phyloP scores from a whole-genome alignment of 2,329 filamentous ascomycete species.

The Calonectria pauciramosa region DNA sequence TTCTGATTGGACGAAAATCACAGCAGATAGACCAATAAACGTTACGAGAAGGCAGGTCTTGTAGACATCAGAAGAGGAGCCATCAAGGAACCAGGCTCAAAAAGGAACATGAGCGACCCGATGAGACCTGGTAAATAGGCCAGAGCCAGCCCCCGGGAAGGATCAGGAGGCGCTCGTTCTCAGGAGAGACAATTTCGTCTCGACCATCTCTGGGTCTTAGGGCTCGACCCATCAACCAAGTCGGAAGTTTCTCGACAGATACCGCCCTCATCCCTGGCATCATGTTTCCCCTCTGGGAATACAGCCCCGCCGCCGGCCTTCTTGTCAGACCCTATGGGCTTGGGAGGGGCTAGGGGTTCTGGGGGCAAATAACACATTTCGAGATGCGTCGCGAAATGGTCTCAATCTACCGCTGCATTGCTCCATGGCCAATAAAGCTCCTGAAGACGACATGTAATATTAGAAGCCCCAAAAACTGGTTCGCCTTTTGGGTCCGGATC shows the following conservation, averaged over 20 bases:
- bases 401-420: constrained; percentile 40
- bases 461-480: constrained; percentile 28
- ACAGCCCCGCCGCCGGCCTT: constrained; percentile 12
- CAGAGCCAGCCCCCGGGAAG: constrained; percentile 20
- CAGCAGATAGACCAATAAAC: constrained; percentile 31
- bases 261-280: constrained; percentile 32
- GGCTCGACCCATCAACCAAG: constrained; percentile 36
- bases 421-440: constrained; percentile 36
- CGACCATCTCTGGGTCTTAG: constrained; percentile 30
- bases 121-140: constrained; percentile 27
- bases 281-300: constrained; percentile 29
- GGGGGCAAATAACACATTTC: constrained; percentile 26
- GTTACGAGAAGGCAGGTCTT: constrained; percentile 31
- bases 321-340: constrained; percentile 1
- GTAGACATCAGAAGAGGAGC: constrained; percentile 30
- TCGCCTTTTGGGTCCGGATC: constrained; percentile 4
- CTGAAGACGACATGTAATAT: constrained; percentile 27
- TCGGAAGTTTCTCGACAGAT: constrained; percentile 23
- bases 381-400: constrained; percentile 38
- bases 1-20: constrained; percentile 41
- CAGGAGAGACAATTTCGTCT: constrained; percentile 30
- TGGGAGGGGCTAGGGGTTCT: background rate
- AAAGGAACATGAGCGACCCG: constrained; percentile 44
- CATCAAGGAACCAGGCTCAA: constrained; percentile 41
- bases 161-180: constrained; percentile 38